Evolutionary conservation across 306 rosid genomes (phyloP).

Genomic region (Alnus rubra): DNA sequence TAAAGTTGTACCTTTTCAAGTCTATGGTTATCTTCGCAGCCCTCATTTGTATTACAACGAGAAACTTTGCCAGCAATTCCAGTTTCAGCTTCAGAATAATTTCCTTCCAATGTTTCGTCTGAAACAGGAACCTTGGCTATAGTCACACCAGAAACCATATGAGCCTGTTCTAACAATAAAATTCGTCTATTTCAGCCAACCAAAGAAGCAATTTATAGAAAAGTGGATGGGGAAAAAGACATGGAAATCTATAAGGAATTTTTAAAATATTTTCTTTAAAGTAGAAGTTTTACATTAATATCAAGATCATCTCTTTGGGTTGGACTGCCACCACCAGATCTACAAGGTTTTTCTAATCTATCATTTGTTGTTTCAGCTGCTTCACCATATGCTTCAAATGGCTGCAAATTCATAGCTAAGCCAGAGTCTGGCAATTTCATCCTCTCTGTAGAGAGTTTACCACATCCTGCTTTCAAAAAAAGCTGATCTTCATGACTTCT

Average conservation of each 20-base stretch:
- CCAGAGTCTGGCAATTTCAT: conserved; percentile 23
- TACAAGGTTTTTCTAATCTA: conserved; percentile 31
- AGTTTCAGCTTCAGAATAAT: conserved; percentile 31
- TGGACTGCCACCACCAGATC: conserved; percentile 28
- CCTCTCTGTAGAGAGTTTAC: conserved; percentile 29
- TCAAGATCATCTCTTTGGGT: conserved; percentile 23
- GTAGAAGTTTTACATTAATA: conserved; percentile 35
- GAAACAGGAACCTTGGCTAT: conserved; percentile 32
- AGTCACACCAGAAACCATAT: conserved; percentile 32
- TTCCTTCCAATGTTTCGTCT: conserved; percentile 40
- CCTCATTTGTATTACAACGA: conserved; percentile 26
- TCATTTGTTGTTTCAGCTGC: conserved; percentile 38
- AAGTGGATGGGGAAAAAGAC: background rate
- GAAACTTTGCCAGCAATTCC: conserved; percentile 23
- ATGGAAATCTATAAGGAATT: background rate
- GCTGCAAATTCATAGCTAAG: conserved; percentile 31
- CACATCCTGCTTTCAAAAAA: conserved; percentile 14
- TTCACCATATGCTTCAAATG: conserved; percentile 34
- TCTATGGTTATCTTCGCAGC: conserved; percentile 28
- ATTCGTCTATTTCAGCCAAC: conserved; percentile 4
- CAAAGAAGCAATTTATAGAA: background rate
- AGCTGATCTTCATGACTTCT: conserved; percentile 34
- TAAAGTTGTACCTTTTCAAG: conserved; percentile 36
- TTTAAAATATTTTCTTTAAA: background rate
- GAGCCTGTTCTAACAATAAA: conserved; percentile 49